Evolutionary conservation across 163 green algal genomes (phyloP).

Genomic region (Prototheca wickerhamii): DNA sequence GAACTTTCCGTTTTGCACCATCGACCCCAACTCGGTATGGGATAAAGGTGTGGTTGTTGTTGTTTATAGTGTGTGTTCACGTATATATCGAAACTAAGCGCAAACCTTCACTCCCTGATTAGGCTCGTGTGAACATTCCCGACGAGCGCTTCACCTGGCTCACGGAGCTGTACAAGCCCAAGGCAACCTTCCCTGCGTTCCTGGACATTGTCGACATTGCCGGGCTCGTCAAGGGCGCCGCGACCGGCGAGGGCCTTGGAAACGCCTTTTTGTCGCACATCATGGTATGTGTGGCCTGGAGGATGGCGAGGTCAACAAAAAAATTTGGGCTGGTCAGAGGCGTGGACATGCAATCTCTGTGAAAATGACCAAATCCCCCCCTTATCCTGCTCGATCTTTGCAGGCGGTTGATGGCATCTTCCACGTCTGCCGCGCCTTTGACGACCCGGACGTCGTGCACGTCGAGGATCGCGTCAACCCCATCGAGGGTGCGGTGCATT

Average conservation of each 20-base stretch:
- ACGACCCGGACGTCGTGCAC: slow-evolving; percentile 90
- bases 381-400: neutral
- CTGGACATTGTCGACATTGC: slow-evolving; percentile 95
- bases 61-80: too few species aligned
- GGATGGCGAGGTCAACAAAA: too few species aligned
- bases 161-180: slow-evolving; percentile 59
- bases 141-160: slow-evolving; percentile 96
- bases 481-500: slow-evolving; percentile 39
- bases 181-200: slow-evolving; percentile 73
- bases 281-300: slow-evolving; percentile 1
- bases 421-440: slow-evolving; percentile 86
- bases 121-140: slow-evolving; percentile 80
- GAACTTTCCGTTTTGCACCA: slow-evolving; percentile 97
- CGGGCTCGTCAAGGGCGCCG: slow-evolving; percentile 79
- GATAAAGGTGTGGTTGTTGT: too few species aligned
- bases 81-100: too few species aligned
- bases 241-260: slow-evolving; percentile 82
- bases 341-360: neutral
- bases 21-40: slow-evolving; percentile 89
- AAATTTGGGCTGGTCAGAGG: neutral
- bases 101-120: neutral
- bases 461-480: slow-evolving; percentile 90
- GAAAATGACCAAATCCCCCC: neutral
- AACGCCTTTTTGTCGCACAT: slow-evolving; percentile 98
- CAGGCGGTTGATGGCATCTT: slow-evolving; percentile 93